These are phyloP conservation scores for Auriculariales sp. DNA, from an alignment of 768 basidiomycete genomes.

Conservation along the genomic window DNA sequence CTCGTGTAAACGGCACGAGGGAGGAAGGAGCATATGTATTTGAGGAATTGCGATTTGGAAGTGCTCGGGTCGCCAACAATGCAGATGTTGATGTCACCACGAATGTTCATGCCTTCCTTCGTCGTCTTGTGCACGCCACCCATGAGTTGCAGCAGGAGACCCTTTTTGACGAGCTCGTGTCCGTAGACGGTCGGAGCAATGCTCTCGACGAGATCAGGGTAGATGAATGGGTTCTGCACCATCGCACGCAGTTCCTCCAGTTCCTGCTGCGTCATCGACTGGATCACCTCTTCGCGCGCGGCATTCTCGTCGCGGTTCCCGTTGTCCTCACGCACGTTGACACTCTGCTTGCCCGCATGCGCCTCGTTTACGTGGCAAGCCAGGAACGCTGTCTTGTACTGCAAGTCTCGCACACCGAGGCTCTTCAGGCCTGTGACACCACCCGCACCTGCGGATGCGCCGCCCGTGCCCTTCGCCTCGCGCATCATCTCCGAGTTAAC, in stretches of 20 bases:
- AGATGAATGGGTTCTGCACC: conserved; percentile 92
- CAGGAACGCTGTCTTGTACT: conserved; percentile 97
- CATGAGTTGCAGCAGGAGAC: conserved; percentile 89
- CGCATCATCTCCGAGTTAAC: conserved; percentile 88
- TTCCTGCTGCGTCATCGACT: conserved; percentile 83
- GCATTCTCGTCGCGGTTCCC: conserved; percentile 64
- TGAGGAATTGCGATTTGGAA: conserved; percentile 96
- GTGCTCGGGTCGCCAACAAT: conserved; percentile 96
- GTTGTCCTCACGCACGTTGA: conserved; percentile 82
- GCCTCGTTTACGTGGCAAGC: conserved; percentile 95
- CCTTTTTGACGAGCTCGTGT: conserved; percentile 98
- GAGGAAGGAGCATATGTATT: conserved; percentile 97
- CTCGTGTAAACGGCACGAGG: conserved; percentile 98
- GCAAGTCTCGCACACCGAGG: conserved; percentile 85
- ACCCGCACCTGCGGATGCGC: conserved; percentile 44
- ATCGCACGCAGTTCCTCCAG: conserved; percentile 88
- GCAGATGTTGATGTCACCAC: conserved; percentile 97
- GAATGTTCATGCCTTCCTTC: conserved; percentile 89
- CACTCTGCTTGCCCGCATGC: conserved; percentile 49
- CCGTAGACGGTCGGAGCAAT: conserved; percentile 96
- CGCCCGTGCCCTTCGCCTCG: conserved; percentile 52
- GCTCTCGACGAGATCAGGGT: conserved; percentile 80
- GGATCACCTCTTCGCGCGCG: conserved; percentile 58
- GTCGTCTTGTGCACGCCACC: conserved; percentile 98
- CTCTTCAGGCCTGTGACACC: conserved; percentile 77